Evolutionary conservation across 1,139 yeast genomes (phyloP).

Genomic region (Zygoascus hellenicus): DNA sequence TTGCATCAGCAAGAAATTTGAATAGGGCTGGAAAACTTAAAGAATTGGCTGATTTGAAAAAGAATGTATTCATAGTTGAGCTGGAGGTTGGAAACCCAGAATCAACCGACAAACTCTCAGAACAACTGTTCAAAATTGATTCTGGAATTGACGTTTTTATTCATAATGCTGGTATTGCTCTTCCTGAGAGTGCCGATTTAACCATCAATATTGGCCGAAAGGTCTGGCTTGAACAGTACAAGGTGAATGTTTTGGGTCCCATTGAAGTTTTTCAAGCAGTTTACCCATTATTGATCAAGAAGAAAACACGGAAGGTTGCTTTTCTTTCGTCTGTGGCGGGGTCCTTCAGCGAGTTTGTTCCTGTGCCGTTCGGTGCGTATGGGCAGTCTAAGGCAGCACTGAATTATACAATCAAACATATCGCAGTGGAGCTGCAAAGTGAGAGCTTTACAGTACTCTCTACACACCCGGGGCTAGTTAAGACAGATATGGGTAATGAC

Average conservation of each 20-base stretch:
- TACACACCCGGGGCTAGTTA: slow-evolving; percentile 34
- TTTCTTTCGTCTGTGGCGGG: slow-evolving; percentile 29
- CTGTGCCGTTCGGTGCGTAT: slow-evolving; percentile 26
- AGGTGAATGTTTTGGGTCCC: slow-evolving; percentile 34
- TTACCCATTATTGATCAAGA: slow-evolving; percentile 17
- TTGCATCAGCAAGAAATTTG: slow-evolving; percentile 38
- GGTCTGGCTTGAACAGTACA: slow-evolving; percentile 29
- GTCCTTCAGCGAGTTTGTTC: slow-evolving; percentile 21
- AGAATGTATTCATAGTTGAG: slow-evolving; percentile 34
- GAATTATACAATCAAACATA: slow-evolving; percentile 27
- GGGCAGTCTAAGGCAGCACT: slow-evolving; percentile 38
- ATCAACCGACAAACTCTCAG: slow-evolving; percentile 25
- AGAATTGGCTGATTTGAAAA: slow-evolving; percentile 13
- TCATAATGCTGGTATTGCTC: slow-evolving; percentile 51
- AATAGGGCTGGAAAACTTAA: slow-evolving; percentile 34
- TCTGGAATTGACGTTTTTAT: slow-evolving; percentile 40
- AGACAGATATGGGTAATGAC: slow-evolving; percentile 29
- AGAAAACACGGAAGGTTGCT: slow-evolving; percentile 21
- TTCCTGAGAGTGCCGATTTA: slow-evolving; percentile 42
- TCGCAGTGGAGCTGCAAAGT: slow-evolving; percentile 24
- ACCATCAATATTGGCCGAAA: slow-evolving; percentile 42
- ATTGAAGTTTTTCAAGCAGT: slow-evolving; percentile 28
- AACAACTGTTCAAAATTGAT: slow-evolving; percentile 21
- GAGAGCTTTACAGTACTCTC: slow-evolving; percentile 28
- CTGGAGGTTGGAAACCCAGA: slow-evolving; percentile 41